phyloP scores from a whole-genome alignment of 2,329 filamentous ascomycete genomes.

The Colletotrichum tropicicola region DNA sequence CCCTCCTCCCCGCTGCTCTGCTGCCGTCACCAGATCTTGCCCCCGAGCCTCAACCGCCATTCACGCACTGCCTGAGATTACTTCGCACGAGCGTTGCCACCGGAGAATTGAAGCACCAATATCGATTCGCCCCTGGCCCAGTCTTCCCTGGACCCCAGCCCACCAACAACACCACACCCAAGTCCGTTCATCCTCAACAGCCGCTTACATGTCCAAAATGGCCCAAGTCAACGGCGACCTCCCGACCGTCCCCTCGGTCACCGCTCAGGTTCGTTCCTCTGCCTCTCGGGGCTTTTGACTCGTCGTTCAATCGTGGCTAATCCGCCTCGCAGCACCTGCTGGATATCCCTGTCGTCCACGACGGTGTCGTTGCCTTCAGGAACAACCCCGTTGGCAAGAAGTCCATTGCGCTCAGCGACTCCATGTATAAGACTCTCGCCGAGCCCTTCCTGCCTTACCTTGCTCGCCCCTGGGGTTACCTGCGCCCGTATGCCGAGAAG shows the following conservation, averaged over 20 bases:
- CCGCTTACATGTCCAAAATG: constrained; percentile 42
- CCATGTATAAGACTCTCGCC: constrained; percentile 79
- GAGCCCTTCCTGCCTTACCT: constrained; percentile 83
- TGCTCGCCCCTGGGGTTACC: constrained; percentile 80
- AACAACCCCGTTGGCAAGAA: constrained; percentile 84
- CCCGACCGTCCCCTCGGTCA: constrained; percentile 55
- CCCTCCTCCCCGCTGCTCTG: neutral
- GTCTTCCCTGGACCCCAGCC: too few species aligned
- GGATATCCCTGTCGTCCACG: constrained; percentile 84
- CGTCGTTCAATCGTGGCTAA: neutral
- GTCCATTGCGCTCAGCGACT: constrained; percentile 79
- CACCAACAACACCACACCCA: neutral
- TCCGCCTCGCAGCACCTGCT: constrained; percentile 73
- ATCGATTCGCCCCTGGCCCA: too few species aligned
- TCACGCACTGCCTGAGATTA: too few species aligned
- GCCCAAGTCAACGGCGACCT: constrained; percentile 62
- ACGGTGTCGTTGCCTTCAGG: constrained; percentile 81
- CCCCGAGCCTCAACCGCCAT: neutral
- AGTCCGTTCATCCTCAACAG: neutral
- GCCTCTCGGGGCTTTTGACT: neutral
- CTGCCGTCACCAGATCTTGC: neutral
- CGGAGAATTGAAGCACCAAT: too few species aligned
- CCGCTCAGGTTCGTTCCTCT: constrained; percentile 50
- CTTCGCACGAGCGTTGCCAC: too few species aligned
- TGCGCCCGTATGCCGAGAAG: constrained; percentile 85